A percentile compares a stretch with the other conserved stretches of the same genome.
Conservation (phyloP, 1,139 yeast species). For the Kodamaea sp. region DNA sequence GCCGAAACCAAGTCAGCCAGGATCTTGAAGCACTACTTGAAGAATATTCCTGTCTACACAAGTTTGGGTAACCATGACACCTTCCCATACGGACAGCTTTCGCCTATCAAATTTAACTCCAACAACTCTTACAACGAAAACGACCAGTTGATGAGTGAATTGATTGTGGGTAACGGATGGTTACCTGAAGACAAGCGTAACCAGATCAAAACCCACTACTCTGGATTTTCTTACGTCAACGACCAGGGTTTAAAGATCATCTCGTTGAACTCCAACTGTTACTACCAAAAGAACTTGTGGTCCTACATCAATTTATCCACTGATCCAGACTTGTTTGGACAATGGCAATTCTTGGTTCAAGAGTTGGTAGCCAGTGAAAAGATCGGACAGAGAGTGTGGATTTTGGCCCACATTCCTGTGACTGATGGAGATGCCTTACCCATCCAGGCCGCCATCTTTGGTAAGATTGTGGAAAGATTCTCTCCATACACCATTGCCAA, state of each 20-base stretch:
- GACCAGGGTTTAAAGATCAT: slow-evolving; percentile 60
- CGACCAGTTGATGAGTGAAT: slow-evolving; percentile 56
- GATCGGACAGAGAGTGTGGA: slow-evolving; percentile 65
- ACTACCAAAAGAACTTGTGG: slow-evolving; percentile 66
- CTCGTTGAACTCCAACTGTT: slow-evolving; percentile 65
- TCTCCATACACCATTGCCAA: slow-evolving; percentile 70
- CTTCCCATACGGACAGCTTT: slow-evolving; percentile 70
- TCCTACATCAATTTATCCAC: slow-evolving; percentile 54
- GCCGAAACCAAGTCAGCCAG: slow-evolving; percentile 55
- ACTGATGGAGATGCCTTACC: slow-evolving; percentile 59
- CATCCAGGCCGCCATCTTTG: slow-evolving; percentile 57
- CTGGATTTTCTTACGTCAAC: slow-evolving; percentile 63
- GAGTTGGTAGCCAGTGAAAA: slow-evolving; percentile 62
- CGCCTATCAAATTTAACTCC: slow-evolving; percentile 44
- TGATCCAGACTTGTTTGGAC: slow-evolving; percentile 65
- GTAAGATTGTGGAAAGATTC: slow-evolving; percentile 63
- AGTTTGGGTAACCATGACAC: slow-evolving; percentile 74
- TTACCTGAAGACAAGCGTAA: slow-evolving; percentile 25
- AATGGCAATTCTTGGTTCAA: slow-evolving; percentile 58
- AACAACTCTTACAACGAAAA: slow-evolving; percentile 59
- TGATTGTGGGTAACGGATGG: slow-evolving; percentile 53
- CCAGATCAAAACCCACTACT: slow-evolving; percentile 46
- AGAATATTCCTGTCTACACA: slow-evolving; percentile 60
- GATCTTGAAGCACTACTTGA: slow-evolving; percentile 56
- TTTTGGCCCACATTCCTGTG: slow-evolving; percentile 68